Base-by-base conservation (phyloP, 2,329 filamentous ascomycete species). In the Aureobasidium zeae region DNA sequence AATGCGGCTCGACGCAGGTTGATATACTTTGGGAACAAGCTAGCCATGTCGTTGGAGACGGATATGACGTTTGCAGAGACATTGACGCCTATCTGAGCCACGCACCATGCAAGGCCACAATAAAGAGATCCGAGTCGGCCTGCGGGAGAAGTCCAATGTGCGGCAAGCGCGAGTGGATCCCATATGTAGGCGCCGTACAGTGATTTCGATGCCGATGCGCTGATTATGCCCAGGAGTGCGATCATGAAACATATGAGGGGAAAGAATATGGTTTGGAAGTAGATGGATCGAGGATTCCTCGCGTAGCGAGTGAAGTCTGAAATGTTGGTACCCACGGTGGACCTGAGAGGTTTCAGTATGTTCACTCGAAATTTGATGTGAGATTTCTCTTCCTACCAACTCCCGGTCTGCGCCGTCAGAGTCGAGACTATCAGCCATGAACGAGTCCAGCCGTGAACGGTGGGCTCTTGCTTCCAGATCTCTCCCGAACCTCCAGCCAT, bases 171-270 rank as follows among this genome's bases (percentile, higher is more conserved):
- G 54, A 66, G 64, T 4, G 64, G 64, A 46, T 69, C 63, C 65
- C 65, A 67, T 28, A 62, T 38, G 15, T 66, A 61, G 20, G 63
- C 47, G 42, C 70, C 73, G 42, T 71, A 73, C 70, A 16, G 76
- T 64, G 50, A 79, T 76, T 25, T 76, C 76, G 48, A 73, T 60
- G 4, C 70, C 52, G 35, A 64, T 70, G 52, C 62, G 69, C 48
- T n/a, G n/a, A 65, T 55, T 4, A 66, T 71, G 49, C 68, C 66
- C 21, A 70, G 60, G n/a, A n/a, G n/a, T n/a, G n/a, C n/a, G 17
- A 69, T 51, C 19, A 67, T 66, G 39, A 71, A 57, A 46, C 66
- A 55, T 3, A 58, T 66, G 66, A 19, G 68, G 64, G 64, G 64
- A 67, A 2, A 62, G 59, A 41, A 62, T 48, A 10, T 48, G 60